Evolutionary conservation across 768 basidiomycete genomes (phyloP), one percentile per base, ranked within the genome.

Genomic region (Suillus hirtellus): DNA sequence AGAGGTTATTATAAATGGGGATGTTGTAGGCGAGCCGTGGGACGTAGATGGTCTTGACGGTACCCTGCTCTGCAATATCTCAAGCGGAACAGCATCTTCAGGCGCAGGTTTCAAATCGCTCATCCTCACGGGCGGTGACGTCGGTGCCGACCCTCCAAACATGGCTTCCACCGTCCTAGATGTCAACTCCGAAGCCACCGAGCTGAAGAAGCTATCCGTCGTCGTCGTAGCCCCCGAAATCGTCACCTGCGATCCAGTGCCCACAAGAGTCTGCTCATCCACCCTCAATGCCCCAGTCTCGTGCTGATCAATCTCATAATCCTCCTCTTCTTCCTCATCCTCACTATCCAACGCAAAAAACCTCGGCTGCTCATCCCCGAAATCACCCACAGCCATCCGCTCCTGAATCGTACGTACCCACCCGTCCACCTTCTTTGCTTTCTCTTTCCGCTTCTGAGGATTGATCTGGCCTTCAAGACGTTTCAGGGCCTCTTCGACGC

Each of bases 401-500:
- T 88, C 83, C 67, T 85, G 86, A 40, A 93, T 88, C 12, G 83
- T 84, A 65, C 84, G 83, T 55, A 93, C 86, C 93, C 93, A 94
- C 3, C 86, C 86, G 71, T 94, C 88, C 4, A 95, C 91, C 72
- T 93, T 93, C 55, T 81, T 81, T 42, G 83, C 84, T 69, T 89
- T 92, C 67, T 87, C 89, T 66, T 85, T 80, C 71, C 89, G 85
- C 70, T 84, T 83, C 64, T 86, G 79, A 0, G 84, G 84, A 72
- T 93, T 93, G 60, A 95, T 91, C 71, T 93, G 87, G 0, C 94
- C 95, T 74, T 96, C 94, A 44, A 97, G 82, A 14, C 90, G 80
- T 27, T 84, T 80, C 65, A 97, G 73, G 19, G 95, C 94, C 8
- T 87, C 90, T 38, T 94, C 93, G 19, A 92, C 89, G 68, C 92